Evolutionary conservation across 768 basidiomycete genomes (phyloP).

Genomic region (Solioccasus polychromus): DNA sequence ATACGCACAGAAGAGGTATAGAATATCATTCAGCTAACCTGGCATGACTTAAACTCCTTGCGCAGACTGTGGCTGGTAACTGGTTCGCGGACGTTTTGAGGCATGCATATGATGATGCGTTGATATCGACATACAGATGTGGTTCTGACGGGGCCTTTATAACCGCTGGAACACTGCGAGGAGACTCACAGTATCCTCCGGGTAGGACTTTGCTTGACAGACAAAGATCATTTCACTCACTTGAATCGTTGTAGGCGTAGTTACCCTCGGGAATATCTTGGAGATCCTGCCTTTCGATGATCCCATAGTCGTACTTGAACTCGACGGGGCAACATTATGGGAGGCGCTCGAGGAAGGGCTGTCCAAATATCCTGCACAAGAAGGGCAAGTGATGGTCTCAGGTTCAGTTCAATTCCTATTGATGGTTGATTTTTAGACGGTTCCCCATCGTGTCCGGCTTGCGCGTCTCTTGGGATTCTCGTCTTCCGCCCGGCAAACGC

Average conservation of each 20-base stretch:
- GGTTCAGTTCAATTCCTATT: background rate
- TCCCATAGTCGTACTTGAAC: slow-evolving; percentile 73
- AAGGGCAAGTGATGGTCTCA: slow-evolving; percentile 58
- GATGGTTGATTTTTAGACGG: slow-evolving; percentile 47
- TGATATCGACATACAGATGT: slow-evolving; percentile 52
- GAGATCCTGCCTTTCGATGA: slow-evolving; percentile 91
- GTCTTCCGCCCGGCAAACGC: slow-evolving; percentile 63
- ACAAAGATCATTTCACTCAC: background rate
- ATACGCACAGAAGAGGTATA: slow-evolving; percentile 72
- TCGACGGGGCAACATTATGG: slow-evolving; percentile 80
- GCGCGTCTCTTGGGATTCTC: slow-evolving; percentile 84
- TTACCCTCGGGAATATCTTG: slow-evolving; percentile 83
- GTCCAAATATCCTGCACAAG: slow-evolving; percentile 82
- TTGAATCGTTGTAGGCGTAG: slow-evolving; percentile 43
- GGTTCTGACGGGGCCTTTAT: slow-evolving; percentile 81
- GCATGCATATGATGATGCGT: slow-evolving; percentile 76
- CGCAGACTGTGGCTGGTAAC: slow-evolving; percentile 66
- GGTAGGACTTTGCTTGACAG: slow-evolving; percentile 39
- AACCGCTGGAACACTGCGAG: slow-evolving; percentile 80
- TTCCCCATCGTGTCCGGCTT: slow-evolving; percentile 88
- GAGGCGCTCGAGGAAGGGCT: slow-evolving; percentile 72
- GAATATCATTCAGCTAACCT: background rate
- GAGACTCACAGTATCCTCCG: slow-evolving; percentile 82
- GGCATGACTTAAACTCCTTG: background rate
- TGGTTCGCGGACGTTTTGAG: slow-evolving; percentile 85